A percentile compares a stretch with the other conserved stretches of the same genome.
phyloP scores from a whole-genome alignment of 1,284 basidiomycete species.

The Inonotus obliquus region DNA sequence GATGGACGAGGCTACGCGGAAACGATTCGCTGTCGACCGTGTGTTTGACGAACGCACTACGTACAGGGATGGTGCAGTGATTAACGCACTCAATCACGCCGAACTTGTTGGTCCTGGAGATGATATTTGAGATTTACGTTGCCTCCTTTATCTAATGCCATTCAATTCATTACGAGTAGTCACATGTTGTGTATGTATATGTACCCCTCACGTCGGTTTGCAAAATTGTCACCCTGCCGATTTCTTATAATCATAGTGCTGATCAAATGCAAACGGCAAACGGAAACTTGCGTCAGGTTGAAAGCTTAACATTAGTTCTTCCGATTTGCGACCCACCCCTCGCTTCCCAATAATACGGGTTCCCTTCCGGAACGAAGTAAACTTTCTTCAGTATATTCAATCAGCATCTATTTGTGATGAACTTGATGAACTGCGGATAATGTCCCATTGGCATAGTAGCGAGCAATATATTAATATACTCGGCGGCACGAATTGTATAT shows the following conservation, averaged over 20 bases:
- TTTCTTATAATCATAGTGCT: not conserved
- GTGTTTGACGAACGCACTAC: conserved; percentile 27
- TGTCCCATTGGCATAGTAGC: not conserved
- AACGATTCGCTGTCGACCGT: conserved; percentile 53
- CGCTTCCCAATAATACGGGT: not conserved
- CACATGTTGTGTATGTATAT: not conserved
- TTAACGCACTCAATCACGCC: conserved; percentile 35
- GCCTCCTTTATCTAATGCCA: not conserved
- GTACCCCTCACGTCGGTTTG: not conserved
- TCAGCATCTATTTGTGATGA: not conserved
- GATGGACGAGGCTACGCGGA: conserved; percentile 43
- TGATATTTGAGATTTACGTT: not conserved
- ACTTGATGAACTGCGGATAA: not conserved
- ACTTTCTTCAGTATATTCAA: too few relatives aligned
- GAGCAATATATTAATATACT: too few relatives aligned
- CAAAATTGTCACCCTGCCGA: not conserved
- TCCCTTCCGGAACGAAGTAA: too few relatives aligned
- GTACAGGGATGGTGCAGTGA: conserved; percentile 30
- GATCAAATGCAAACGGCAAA: not conserved
- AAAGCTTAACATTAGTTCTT: not conserved
- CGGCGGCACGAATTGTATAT: too few relatives aligned
- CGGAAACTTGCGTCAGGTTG: not conserved
- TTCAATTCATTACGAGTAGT: not conserved
- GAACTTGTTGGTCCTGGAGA: conserved; percentile 49
- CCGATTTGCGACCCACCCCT: not conserved